phyloP scores from a whole-genome alignment of 2,329 filamentous ascomycete genomes.

The Aaosphaeria pasadenensis region DNA sequence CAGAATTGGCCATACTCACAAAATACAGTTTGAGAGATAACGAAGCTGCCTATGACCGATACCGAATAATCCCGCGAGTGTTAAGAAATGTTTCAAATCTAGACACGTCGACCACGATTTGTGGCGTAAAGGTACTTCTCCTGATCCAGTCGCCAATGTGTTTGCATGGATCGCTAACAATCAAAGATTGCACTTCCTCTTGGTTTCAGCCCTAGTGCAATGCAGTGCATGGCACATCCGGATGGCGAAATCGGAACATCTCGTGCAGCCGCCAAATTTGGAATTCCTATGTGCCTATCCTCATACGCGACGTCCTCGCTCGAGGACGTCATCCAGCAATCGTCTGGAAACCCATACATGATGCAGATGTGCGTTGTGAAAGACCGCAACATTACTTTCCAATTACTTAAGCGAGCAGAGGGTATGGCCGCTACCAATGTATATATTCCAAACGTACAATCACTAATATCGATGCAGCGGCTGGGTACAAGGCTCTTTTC shows the following conservation, averaged over 20 bases:
- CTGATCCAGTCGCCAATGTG: too few relatives aligned
- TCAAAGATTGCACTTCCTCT: slow-evolving; percentile 32
- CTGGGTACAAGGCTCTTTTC: background rate
- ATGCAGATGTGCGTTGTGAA: background rate
- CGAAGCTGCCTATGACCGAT: slow-evolving; percentile 29
- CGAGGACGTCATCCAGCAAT: slow-evolving; percentile 60
- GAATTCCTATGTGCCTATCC: slow-evolving; percentile 62
- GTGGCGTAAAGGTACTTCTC: slow-evolving; percentile 19
- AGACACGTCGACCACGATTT: slow-evolving; percentile 15
- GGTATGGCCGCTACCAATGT: background rate
- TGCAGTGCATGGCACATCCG: slow-evolving; percentile 62
- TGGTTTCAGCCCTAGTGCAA: slow-evolving; percentile 56
- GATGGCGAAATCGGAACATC: slow-evolving; percentile 63
- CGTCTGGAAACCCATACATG: background rate
- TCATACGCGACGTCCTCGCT: slow-evolving; percentile 60
- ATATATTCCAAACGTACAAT: too few relatives aligned
- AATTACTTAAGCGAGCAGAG: background rate
- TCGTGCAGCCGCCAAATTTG: slow-evolving; percentile 55
- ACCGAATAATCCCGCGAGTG: slow-evolving; percentile 29
- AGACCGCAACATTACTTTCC: background rate
- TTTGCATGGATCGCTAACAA: too few relatives aligned
- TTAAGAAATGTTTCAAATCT: slow-evolving; percentile 29
- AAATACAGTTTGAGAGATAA: slow-evolving; percentile 15
- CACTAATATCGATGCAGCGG: background rate
- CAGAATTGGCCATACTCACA: too few relatives aligned